Evolutionary conservation across 2,329 filamentous ascomycete species (phyloP).

Genomic region (Pseudogymnoascus pannorum): DNA sequence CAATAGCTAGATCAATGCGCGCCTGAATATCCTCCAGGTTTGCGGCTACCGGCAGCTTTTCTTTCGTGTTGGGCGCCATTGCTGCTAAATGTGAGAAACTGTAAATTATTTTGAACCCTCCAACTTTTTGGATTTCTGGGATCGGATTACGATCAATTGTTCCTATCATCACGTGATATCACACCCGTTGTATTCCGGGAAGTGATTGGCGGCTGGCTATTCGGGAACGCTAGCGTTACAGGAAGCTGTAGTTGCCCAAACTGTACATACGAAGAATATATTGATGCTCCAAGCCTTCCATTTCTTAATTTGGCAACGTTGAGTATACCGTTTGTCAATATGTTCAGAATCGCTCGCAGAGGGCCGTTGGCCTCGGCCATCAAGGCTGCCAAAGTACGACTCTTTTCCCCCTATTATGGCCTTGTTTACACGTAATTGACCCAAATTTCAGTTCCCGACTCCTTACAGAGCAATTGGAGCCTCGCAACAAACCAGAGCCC

Average conservation of each 20-base stretch:
- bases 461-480: constrained; percentile 54
- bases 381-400: constrained; percentile 63
- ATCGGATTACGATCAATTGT: background rate
- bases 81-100: background rate
- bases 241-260: constrained; percentile 7
- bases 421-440: constrained; percentile 23
- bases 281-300: constrained; percentile 3
- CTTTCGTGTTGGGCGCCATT: background rate
- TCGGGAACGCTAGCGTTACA: constrained; percentile 6
- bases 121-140: background rate
- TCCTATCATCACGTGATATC: constrained; percentile 1
- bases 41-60: constrained; percentile 6
- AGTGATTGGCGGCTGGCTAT: background rate
- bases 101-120: constrained; percentile 1
- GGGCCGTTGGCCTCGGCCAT: constrained; percentile 74
- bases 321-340: constrained; percentile 39
- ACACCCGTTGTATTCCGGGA: background rate
- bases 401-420: constrained; percentile 16
- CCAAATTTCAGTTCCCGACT: constrained; percentile 37
- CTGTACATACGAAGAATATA: constrained; percentile 8
- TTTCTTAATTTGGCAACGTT: constrained; percentile 22
- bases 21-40: constrained; percentile 27
- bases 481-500: constrained; percentile 72
- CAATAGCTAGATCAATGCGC: constrained; percentile 26
- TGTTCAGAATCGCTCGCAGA: constrained; percentile 85